Evolutionary conservation across 345 rosid species (phyloP).

Genomic region (Citrus australasica): DNA sequence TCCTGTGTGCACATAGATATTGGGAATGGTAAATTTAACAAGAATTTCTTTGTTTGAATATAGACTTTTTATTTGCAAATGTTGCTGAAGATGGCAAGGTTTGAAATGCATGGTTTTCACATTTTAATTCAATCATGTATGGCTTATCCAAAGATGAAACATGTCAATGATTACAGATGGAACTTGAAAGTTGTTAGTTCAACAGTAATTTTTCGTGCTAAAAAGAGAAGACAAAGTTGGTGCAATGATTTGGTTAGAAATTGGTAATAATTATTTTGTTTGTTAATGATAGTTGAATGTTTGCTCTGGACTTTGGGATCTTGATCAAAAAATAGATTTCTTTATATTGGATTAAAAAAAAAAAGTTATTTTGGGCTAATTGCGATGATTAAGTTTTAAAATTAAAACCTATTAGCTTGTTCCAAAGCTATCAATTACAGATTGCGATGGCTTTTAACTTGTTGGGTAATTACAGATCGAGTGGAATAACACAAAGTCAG

Average conservation of each 20-base stretch:
- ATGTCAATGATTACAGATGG: not conserved
- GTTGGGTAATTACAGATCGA: slow-evolving; percentile 40
- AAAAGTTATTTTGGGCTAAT: no score
- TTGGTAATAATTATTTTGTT: not conserved
- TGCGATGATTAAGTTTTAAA: no score
- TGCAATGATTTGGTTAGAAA: not conserved
- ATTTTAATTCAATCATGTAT: not conserved
- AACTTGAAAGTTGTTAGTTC: not conserved
- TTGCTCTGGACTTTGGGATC: not conserved
- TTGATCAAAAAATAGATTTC: no score
- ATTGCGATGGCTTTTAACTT: no score
- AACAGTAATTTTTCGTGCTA: not conserved
- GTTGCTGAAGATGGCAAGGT: not conserved
- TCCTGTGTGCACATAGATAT: not conserved
- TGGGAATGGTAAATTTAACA: not conserved
- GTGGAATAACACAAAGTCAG: slow-evolving; percentile 75
- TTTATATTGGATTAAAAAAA: no score
- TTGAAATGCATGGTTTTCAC: not conserved
- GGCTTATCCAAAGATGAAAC: not conserved
- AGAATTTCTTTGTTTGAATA: not conserved
- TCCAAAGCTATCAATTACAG: no score
- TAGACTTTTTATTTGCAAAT: not conserved
- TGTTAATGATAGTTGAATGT: not conserved
- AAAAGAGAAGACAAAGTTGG: not conserved
- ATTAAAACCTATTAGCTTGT: no score